Evolutionary conservation across 768 basidiomycete species (phyloP).

Genomic region (Hydnomerulius pinastri): DNA sequence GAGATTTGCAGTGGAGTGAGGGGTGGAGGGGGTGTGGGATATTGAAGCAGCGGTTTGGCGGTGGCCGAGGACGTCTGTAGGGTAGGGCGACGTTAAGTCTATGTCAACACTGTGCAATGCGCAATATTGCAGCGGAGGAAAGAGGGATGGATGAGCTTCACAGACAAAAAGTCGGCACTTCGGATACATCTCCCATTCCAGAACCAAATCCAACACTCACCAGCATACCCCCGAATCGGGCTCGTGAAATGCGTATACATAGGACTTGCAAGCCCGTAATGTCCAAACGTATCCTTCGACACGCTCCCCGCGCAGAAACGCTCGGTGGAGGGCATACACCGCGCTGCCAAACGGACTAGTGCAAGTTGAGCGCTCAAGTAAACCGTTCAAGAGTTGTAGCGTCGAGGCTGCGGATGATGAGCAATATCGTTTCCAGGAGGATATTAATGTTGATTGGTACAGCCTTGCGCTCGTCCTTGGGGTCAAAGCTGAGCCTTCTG

Average conservation of each 20-base stretch:
- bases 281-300: conserved; percentile 87
- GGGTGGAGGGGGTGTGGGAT: conserved; percentile 81
- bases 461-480: conserved; percentile 64
- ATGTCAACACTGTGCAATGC: too few species aligned
- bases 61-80: conserved; percentile 86
- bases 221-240: conserved; percentile 95
- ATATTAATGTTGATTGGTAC: conserved; percentile 57
- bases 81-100: background rate
- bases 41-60: conserved; percentile 89
- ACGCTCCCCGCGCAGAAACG: conserved; percentile 98
- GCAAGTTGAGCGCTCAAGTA: conserved; percentile 70
- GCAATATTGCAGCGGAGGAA: too few species aligned
- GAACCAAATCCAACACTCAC: too few species aligned
- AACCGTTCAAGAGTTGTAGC: conserved; percentile 75
- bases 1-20: conserved; percentile 81
- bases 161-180: too few species aligned
- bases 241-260: conserved; percentile 99
- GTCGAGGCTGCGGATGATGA: conserved; percentile 68
- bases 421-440: conserved; percentile 76
- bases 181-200: too few species aligned
- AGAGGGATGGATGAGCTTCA: background rate
- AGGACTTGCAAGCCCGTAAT: conserved; percentile 95
- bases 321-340: conserved; percentile 72
- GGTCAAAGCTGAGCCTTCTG: conserved; percentile 56
- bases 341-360: conserved; percentile 76